Conservation (phyloP, 495 filamentous ascomycete species). For the Penicillium soppii region DNA sequence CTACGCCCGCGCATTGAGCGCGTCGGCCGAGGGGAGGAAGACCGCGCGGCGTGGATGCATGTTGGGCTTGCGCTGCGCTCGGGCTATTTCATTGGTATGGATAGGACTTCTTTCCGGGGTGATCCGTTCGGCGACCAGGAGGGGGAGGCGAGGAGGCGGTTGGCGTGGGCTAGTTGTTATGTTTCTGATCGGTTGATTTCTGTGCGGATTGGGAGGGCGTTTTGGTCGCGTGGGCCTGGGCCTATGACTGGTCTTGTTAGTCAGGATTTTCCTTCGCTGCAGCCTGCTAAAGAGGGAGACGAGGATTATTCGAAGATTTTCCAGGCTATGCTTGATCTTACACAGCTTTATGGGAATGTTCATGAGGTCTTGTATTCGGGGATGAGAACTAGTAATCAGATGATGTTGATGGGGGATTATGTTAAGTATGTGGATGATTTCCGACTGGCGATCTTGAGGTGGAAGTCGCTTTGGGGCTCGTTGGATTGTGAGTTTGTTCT, state of each 20-base stretch:
- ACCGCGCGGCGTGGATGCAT: slow-evolving; percentile 68
- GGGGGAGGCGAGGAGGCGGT: slow-evolving; percentile 52
- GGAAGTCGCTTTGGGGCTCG: slow-evolving; percentile 64
- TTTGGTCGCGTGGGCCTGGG: slow-evolving; percentile 65
- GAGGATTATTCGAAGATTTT: slow-evolving; percentile 64
- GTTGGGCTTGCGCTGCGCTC: slow-evolving; percentile 61
- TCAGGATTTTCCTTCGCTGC: slow-evolving; percentile 61
- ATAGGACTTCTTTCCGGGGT: slow-evolving; percentile 55
- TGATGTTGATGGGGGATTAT: slow-evolving; percentile 64
- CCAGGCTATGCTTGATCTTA: slow-evolving; percentile 62
- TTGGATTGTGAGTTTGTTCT: slow-evolving; percentile 46
- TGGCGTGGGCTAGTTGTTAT: slow-evolving; percentile 65
- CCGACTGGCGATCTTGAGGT: slow-evolving; percentile 57
- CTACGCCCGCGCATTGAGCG: slow-evolving; percentile 49
- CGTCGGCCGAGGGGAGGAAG: slow-evolving; percentile 64
- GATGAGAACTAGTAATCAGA: slow-evolving; percentile 61
- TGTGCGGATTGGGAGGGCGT: slow-evolving; percentile 61
- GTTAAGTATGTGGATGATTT: slow-evolving; percentile 69
- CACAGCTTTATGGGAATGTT: slow-evolving; percentile 66
- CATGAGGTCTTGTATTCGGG: slow-evolving; percentile 66
- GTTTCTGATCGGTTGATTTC: slow-evolving; percentile 65
- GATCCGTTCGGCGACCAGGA: slow-evolving; percentile 47
- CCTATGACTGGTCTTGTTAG: slow-evolving; percentile 60
- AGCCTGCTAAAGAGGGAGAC: slow-evolving; percentile 48
- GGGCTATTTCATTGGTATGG: slow-evolving; percentile 62